Percentiles rank a stretch among this genome's conserved stretches.
Evolutionary conservation across 371 early-diverging fungal species (phyloP).

Genomic region (Mortierella polycephala): DNA sequence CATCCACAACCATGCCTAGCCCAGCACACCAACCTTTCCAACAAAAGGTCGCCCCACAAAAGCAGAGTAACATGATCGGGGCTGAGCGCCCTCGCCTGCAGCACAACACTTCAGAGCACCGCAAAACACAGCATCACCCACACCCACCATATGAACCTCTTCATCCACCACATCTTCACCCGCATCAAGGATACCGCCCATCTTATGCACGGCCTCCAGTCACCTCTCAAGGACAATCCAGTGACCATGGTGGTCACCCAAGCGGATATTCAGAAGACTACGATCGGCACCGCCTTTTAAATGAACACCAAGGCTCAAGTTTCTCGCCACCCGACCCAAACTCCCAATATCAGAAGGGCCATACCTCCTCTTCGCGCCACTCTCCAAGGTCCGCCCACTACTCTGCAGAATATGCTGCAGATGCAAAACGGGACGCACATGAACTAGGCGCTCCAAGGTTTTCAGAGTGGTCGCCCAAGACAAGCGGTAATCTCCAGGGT

Average conservation of each 20-base stretch:
- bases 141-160: slow-evolving; percentile 16
- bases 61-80: slow-evolving; percentile 7
- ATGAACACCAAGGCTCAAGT: neutral
- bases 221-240: neutral
- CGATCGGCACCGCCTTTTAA: neutral
- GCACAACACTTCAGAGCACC: slow-evolving; percentile 2
- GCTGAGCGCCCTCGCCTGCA: slow-evolving; percentile 7
- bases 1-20: slow-evolving; percentile 10
- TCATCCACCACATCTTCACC: slow-evolving; percentile 4
- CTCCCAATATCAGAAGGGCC: neutral
- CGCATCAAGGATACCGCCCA: neutral
- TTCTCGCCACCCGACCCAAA: neutral
- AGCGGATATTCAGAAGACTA: slow-evolving; percentile 3
- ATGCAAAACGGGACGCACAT: slow-evolving; percentile 1
- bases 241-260: neutral
- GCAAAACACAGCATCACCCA: slow-evolving; percentile 11
- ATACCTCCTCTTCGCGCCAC: neutral
- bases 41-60: slow-evolving; percentile 3
- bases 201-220: neutral
- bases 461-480: neutral
- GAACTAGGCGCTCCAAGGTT: neutral
- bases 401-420: neutral
- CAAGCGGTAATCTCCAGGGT: neutral
- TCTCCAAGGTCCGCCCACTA: neutral
- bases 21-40: slow-evolving; percentile 4